These are phyloP conservation scores for Curvularia hawaiiensis DNA, from an alignment of 2,329 filamentous ascomycete species.

Conservation along the genomic window DNA sequence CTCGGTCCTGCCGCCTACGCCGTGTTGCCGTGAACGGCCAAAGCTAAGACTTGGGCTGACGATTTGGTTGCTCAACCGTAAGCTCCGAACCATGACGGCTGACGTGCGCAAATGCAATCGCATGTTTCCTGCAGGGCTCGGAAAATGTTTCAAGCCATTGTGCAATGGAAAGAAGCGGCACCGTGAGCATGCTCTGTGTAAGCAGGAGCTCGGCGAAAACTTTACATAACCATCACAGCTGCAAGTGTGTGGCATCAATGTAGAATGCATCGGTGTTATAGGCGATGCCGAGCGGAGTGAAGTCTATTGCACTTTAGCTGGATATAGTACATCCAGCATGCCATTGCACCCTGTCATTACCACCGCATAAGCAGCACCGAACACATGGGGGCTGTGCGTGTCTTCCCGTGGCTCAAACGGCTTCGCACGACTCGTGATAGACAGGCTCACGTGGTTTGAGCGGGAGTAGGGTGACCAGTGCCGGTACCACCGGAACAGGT, in stretches of 20 bases:
- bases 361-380: not conserved
- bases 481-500: conserved; percentile 4
- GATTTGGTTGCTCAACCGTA: not conserved
- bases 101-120: not conserved
- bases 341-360: not conserved
- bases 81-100: not conserved
- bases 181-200: not conserved
- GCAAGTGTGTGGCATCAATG: not conserved
- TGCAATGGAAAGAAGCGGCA: not conserved
- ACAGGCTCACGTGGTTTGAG: not conserved
- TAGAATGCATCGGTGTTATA: not conserved
- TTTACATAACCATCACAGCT: not conserved
- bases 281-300: not conserved
- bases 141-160: not conserved
- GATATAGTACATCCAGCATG: not conserved
- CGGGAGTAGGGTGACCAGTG: not conserved
- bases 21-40: not conserved
- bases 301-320: not conserved
- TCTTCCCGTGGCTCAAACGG: not conserved
- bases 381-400: not conserved
- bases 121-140: not conserved
- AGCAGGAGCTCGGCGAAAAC: not conserved
- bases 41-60: not conserved
- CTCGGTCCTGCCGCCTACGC: not conserved
- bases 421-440: not conserved